Evolutionary conservation across 345 rosid genomes (phyloP).

Genomic region (Dipteronia dyeriana): DNA sequence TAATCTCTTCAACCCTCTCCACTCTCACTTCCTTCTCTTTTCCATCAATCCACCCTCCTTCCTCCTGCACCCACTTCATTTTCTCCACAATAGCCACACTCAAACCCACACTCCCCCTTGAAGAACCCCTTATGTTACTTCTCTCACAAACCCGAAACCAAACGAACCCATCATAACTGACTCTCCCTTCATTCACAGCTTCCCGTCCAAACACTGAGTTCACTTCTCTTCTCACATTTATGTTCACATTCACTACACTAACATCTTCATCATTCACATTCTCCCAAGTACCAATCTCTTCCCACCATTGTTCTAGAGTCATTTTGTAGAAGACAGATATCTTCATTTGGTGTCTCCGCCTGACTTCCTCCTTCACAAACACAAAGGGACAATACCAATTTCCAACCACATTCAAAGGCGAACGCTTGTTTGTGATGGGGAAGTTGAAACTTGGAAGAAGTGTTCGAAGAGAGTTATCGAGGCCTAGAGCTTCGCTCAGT

Average conservation of each 20-base stretch:
- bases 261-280: constrained; percentile 25
- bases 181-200: constrained; percentile 39
- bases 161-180: constrained; percentile 43
- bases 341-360: constrained; percentile 50
- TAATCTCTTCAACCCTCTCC: constrained; percentile 45
- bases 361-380: constrained; percentile 55
- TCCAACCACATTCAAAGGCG: constrained; percentile 48
- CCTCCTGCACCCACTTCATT: constrained; percentile 66
- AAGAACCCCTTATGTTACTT: constrained; percentile 16
- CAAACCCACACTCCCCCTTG: constrained; percentile 40
- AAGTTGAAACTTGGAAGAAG: constrained; percentile 56
- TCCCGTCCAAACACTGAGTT: constrained; percentile 45
- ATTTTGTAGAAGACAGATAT: constrained; percentile 58
- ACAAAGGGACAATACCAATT: constrained; percentile 82
- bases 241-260: constrained; percentile 35
- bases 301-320: constrained; percentile 74
- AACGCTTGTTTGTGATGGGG: constrained; percentile 36
- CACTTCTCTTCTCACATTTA: constrained; percentile 42
- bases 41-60: constrained; percentile 65
- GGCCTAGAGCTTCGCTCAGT: constrained; percentile 65
- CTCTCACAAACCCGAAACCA: constrained; percentile 45
- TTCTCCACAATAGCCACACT: constrained; percentile 66
- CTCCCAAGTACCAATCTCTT: constrained; percentile 48
- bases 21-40: constrained; percentile 50
- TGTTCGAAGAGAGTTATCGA: constrained; percentile 50